A percentile compares a stretch with the other conserved stretches of the same genome.
Conservation (phyloP, 352 stramenopile species). For the Phytopythium sindhum region DNA sequence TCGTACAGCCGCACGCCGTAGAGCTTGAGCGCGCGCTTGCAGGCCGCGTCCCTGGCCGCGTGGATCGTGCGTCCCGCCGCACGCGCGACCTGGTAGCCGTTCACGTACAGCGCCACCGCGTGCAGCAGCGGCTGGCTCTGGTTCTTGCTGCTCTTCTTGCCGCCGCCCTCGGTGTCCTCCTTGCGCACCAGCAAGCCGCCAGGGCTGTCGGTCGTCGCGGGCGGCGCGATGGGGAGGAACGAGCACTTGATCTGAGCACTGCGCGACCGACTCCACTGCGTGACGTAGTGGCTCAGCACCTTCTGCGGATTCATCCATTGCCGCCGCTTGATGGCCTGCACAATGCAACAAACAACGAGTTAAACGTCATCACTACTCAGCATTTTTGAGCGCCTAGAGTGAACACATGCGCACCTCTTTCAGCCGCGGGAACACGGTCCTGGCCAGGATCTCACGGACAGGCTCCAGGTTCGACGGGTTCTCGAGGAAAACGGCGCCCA, state of each 20-base stretch:
- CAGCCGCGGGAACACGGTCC: slow-evolving; percentile 59
- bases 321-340: slow-evolving; percentile 59
- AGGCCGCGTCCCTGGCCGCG: slow-evolving; percentile 70
- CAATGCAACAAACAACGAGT: neutral
- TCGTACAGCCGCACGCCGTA: slow-evolving; percentile 60
- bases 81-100: slow-evolving; percentile 56
- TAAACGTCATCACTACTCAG: neutral
- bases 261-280: slow-evolving; percentile 40
- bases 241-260: slow-evolving; percentile 32
- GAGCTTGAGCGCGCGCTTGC: slow-evolving; percentile 52
- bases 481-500: slow-evolving; percentile 77
- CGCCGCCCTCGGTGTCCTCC: slow-evolving; percentile 11
- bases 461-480: slow-evolving; percentile 50
- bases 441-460: slow-evolving; percentile 63
- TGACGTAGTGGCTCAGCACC: slow-evolving; percentile 59
- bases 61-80: slow-evolving; percentile 61
- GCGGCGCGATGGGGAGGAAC: slow-evolving; percentile 44
- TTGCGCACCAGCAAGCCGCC: slow-evolving; percentile 25
- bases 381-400: neutral
- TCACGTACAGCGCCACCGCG: slow-evolving; percentile 65
- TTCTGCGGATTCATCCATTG: slow-evolving; percentile 84
- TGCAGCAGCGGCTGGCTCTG: slow-evolving; percentile 28
- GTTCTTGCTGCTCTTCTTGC: slow-evolving; percentile 23
- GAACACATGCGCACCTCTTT: slow-evolving; percentile 31
- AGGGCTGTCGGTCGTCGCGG: neutral